Evolutionary conservation across 1,284 basidiomycete species (phyloP).

Genomic region (Schizophyllum amplum): DNA sequence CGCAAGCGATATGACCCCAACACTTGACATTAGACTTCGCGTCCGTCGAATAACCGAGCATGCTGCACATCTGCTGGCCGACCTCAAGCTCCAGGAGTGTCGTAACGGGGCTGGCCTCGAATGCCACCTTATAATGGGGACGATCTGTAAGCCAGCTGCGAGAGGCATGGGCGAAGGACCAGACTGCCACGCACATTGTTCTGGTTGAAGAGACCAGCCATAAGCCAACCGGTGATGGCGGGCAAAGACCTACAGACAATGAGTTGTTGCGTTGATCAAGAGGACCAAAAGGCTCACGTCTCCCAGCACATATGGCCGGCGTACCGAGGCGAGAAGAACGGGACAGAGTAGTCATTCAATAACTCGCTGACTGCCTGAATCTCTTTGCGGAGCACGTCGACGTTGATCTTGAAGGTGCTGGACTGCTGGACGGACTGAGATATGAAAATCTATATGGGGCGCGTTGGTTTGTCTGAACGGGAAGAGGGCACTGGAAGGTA

Average conservation of each 20-base stretch:
- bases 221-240: constrained; percentile 29
- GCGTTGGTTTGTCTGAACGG: background rate
- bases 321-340: constrained; percentile 36
- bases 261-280: background rate
- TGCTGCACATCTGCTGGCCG: constrained; percentile 32
- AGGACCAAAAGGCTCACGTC: background rate
- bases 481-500: constrained; percentile 1
- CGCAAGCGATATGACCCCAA: constrained; percentile 41
- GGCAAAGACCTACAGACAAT: constrained; percentile 24
- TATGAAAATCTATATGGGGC: constrained; percentile 10
- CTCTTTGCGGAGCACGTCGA: constrained; percentile 7
- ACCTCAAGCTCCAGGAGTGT: constrained; percentile 31
- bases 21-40: constrained; percentile 11
- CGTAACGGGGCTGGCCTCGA: constrained; percentile 33
- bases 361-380: constrained; percentile 3
- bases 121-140: constrained; percentile 19
- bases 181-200: constrained; percentile 25
- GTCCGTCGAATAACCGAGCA: constrained; percentile 29
- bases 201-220: constrained; percentile 31
- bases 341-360: constrained; percentile 23
- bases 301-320: constrained; percentile 29
- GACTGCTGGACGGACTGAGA: constrained; percentile 8
- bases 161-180: background rate
- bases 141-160: background rate
- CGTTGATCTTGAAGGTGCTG: constrained; percentile 8